These are phyloP conservation scores for Starmera pachycereana DNA, from an alignment of 805 yeast genomes.

Conservation along the genomic window DNA sequence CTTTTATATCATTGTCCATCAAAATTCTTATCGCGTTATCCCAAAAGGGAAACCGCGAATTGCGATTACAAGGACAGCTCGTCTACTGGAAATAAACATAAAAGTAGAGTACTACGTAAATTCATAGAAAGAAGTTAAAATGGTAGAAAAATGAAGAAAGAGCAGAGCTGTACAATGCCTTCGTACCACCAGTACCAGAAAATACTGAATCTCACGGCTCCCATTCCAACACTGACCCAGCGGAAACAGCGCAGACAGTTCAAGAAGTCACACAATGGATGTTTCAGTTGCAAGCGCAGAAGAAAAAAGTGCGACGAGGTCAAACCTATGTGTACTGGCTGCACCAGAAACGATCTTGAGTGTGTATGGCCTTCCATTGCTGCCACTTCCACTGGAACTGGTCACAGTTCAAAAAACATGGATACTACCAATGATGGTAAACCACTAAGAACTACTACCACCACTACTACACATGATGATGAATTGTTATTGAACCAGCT, in stretches of 20 bases:
- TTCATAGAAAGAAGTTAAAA: no score
- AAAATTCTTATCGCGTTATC: no score
- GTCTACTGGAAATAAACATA: no score
- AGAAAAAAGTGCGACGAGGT: slow-evolving; percentile 18
- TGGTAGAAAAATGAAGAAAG: no score
- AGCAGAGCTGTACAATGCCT: no score
- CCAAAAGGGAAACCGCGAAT: no score
- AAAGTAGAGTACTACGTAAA: no score
- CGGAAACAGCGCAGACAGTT: slow-evolving; percentile 5
- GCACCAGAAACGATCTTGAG: slow-evolving; percentile 3
- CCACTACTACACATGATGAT: not conserved
- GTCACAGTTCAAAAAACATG: not conserved
- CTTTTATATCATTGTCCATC: no score
- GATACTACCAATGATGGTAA: not conserved
- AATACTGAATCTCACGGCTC: slow-evolving; percentile 8
- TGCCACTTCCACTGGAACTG: slow-evolving; percentile 1
- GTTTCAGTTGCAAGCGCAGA: slow-evolving; percentile 13
- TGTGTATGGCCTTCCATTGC: slow-evolving; percentile 16
- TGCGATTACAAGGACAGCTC: no score
- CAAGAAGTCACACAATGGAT: slow-evolving; percentile 14
- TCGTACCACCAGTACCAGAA: slow-evolving; percentile 15
- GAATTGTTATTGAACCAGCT: slow-evolving; percentile 9
- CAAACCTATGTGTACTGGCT: slow-evolving; percentile 13
- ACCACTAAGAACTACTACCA: not conserved
- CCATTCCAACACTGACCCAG: slow-evolving; percentile 1